Percentiles rank a stretch among this genome's conserved stretches.
Conservation (phyloP, 805 yeast genomes). For the Candida broadrunensis region DNA sequence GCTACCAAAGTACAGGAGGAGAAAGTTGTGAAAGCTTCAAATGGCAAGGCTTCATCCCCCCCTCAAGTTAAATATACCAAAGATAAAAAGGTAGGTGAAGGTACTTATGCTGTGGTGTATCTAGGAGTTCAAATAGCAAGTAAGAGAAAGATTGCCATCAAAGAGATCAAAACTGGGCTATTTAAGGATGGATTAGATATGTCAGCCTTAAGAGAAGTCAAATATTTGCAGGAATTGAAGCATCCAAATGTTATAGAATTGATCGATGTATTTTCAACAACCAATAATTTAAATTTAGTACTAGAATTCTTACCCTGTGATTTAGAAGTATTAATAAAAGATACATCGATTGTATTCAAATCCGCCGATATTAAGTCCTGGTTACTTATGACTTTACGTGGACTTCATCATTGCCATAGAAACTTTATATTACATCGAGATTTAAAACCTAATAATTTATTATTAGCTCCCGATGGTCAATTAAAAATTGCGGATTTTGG, state of each 20-base stretch:
- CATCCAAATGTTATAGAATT: constrained; percentile 78
- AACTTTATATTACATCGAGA: constrained; percentile 89
- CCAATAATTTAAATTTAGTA: constrained; percentile 73
- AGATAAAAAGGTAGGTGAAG: constrained; percentile 95
- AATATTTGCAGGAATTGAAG: constrained; percentile 76
- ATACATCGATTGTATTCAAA: constrained; percentile 68
- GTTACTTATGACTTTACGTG: constrained; percentile 91
- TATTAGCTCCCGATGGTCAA: constrained; percentile 83
- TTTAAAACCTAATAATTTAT: constrained; percentile 86
- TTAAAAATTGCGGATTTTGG: constrained; percentile 98
- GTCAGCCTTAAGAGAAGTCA: constrained; percentile 95
- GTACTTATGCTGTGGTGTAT: constrained; percentile 96
- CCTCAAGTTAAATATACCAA: constrained; percentile 30
- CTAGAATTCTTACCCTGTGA: constrained; percentile 87
- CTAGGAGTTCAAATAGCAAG: constrained; percentile 65
- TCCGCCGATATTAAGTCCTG: constrained; percentile 90
- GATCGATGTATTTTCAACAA: constrained; percentile 77
- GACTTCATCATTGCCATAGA: constrained; percentile 93
- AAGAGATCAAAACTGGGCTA: constrained; percentile 90
- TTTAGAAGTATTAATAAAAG: constrained; percentile 84
- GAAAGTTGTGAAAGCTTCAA: background rate
- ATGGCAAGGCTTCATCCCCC: background rate
- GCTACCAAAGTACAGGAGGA: background rate
- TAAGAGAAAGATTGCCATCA: constrained; percentile 74
- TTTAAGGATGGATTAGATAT: constrained; percentile 96